A percentile compares a stretch with the other conserved stretches of the same genome.
phyloP scores from a whole-genome alignment of 306 rosid genomes.

The Gillenia trifoliata region DNA sequence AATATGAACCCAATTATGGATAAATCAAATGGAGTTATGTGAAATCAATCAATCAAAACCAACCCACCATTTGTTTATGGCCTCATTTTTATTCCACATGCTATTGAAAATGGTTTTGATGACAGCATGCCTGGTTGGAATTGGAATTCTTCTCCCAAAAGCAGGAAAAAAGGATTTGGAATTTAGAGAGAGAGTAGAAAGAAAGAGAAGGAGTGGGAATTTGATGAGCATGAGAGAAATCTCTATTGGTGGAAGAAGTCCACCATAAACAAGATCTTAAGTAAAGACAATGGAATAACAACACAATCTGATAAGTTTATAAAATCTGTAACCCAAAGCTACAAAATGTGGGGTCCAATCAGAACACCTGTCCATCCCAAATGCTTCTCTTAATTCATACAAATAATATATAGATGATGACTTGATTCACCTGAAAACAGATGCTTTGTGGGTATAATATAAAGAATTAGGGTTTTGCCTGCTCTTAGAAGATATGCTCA shows the following conservation, averaged over 20 bases:
- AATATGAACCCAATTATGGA: constrained; percentile 13
- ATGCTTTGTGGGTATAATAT: constrained; percentile 39
- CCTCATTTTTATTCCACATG: constrained; percentile 55
- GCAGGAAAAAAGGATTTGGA: constrained; percentile 29
- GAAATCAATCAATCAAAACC: constrained; percentile 47
- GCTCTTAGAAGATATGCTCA: constrained; percentile 81
- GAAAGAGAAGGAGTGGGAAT: constrained; percentile 40
- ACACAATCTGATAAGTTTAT: constrained; percentile 60
- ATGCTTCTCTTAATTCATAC: constrained; percentile 32
- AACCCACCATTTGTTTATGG: constrained; percentile 47
- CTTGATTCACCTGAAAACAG: constrained; percentile 73
- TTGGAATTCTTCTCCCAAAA: constrained; percentile 61
- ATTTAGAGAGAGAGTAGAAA: background rate
- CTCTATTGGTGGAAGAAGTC: constrained; percentile 60
- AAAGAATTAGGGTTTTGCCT: constrained; percentile 53
- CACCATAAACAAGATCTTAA: constrained; percentile 43
- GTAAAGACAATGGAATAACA: constrained; percentile 59
- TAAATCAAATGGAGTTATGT: constrained; percentile 32
- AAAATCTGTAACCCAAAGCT: constrained; percentile 51
- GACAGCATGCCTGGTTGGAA: constrained; percentile 75
- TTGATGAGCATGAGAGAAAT: constrained; percentile 28
- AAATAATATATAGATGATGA: constrained; percentile 50
- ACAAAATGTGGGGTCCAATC: constrained; percentile 40
- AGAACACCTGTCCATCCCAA: constrained; percentile 63
- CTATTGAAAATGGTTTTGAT: constrained; percentile 48